These are phyloP conservation scores for Chaetomium globosum DNA, from an alignment of 2,329 filamentous ascomycete genomes.

Conservation along the genomic window DNA sequence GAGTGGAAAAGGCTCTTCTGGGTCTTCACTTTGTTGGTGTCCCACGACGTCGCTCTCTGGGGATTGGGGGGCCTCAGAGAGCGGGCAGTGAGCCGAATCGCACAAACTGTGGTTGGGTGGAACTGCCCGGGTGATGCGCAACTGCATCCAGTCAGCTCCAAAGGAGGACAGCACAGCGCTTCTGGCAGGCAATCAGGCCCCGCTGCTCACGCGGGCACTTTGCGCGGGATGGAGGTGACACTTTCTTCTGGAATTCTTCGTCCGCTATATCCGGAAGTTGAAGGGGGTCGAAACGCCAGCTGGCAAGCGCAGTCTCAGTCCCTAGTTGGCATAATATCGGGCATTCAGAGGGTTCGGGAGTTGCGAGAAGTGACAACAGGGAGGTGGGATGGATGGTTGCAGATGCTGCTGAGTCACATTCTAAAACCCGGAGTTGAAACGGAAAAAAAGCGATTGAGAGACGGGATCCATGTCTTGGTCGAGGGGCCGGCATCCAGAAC, in stretches of 20 bases:
- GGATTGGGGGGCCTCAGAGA: background rate
- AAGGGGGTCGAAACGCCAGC: background rate
- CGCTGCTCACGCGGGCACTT: conserved; percentile 2
- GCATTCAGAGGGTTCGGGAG: conserved; percentile 1
- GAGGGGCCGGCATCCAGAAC: background rate
- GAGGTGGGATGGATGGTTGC: conserved; percentile 1
- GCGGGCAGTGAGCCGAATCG: background rate
- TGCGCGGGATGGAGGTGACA: background rate
- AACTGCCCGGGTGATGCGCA: conserved; percentile 3
- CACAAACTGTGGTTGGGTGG: background rate
- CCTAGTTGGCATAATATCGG: conserved; percentile 1
- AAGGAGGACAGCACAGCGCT: background rate
- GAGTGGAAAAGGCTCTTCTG: conserved; percentile 3
- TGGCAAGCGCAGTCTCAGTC: conserved; percentile 1
- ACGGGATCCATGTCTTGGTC: background rate
- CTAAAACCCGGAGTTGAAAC: background rate
- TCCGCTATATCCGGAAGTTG: background rate
- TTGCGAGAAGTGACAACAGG: background rate
- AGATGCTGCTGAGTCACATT: conserved; percentile 2
- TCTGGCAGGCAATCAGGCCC: conserved; percentile 14
- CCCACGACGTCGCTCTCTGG: conserved; percentile 17
- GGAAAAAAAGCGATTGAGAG: background rate
- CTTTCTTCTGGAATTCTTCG: conserved; percentile 8
- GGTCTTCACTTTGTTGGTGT: conserved; percentile 10
- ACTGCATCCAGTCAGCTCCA: conserved; percentile 6